Evolutionary conservation across 1,284 basidiomycete genomes (phyloP).

Genomic region (Stygiomarasmius scandens): DNA sequence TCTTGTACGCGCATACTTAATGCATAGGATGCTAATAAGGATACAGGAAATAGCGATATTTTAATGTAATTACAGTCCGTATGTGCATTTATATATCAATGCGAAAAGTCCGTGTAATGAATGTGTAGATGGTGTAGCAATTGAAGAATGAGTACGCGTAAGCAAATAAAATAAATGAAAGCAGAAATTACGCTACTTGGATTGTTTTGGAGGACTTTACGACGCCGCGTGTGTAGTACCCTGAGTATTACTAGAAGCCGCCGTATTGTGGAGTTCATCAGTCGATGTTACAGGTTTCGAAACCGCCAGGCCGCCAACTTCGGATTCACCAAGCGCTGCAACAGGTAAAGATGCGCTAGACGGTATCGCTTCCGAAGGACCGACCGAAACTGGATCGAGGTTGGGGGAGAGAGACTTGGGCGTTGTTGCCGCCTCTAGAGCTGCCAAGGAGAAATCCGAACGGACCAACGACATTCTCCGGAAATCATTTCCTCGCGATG

Average conservation of each 20-base stretch:
- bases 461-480: neutral
- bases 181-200: too few species aligned
- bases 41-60: too few species aligned
- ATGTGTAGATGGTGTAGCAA: too few species aligned
- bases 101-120: too few species aligned
- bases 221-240: too few species aligned
- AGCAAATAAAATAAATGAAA: too few species aligned
- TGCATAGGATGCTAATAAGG: too few species aligned
- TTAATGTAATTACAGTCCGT: too few species aligned
- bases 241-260: neutral
- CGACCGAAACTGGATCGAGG: neutral
- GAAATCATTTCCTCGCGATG: neutral
- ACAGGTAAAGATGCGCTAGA: neutral
- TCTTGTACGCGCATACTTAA: too few species aligned
- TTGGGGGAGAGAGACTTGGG: neutral
- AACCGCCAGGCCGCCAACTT: neutral
- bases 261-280: neutral
- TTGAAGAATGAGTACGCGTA: too few species aligned
- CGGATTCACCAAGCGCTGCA: neutral
- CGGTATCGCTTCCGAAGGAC: neutral
- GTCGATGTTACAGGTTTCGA: neutral
- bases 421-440: neutral
- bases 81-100: too few species aligned
- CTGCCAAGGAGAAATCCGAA: constrained; percentile 5
- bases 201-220: too few species aligned